Conservation (phyloP, 495 filamentous ascomycete genomes). For the Xylaria palmicola region DNA sequence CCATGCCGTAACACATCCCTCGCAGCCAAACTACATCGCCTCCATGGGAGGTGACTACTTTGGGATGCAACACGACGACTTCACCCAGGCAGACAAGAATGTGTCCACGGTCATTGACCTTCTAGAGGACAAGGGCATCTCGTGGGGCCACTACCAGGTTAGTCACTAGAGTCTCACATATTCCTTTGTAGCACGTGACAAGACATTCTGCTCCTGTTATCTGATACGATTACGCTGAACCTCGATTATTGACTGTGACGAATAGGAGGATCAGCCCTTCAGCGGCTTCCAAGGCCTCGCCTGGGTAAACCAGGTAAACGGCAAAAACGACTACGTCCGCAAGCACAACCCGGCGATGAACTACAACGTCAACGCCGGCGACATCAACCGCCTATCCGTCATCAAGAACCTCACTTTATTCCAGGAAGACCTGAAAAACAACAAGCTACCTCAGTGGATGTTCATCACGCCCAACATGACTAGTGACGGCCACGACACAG, state of each 20-base stretch:
- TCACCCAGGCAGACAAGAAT: constrained; percentile 56
- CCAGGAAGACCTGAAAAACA: constrained; percentile 54
- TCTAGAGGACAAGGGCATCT: constrained; percentile 64
- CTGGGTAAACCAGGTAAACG: constrained; percentile 51
- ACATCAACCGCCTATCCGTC: constrained; percentile 52
- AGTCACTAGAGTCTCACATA: too few species aligned
- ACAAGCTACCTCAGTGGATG: constrained; percentile 66
- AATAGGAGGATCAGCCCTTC: constrained; percentile 67
- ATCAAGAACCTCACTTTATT: constrained; percentile 70
- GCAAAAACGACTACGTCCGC: constrained; percentile 67
- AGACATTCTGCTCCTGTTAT: too few species aligned
- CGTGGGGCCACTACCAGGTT: constrained; percentile 72
- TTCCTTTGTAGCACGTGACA: too few species aligned
- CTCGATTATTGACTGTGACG: too few species aligned
- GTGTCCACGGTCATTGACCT: constrained; percentile 68
- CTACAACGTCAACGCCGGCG: constrained; percentile 57
- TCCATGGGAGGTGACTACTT: constrained; percentile 63
- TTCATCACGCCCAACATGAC: constrained; percentile 77
- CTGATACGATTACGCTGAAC: too few species aligned
- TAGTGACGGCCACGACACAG: constrained; percentile 64
- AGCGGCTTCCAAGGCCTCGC: constrained; percentile 60
- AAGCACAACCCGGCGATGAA: constrained; percentile 71
- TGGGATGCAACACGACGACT: constrained; percentile 66
- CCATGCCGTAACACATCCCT: constrained; percentile 40
- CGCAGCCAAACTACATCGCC: constrained; percentile 70